Evolutionary conservation across 257 asterid species (phyloP).

Genomic region (Galeopsis tetrahit): DNA sequence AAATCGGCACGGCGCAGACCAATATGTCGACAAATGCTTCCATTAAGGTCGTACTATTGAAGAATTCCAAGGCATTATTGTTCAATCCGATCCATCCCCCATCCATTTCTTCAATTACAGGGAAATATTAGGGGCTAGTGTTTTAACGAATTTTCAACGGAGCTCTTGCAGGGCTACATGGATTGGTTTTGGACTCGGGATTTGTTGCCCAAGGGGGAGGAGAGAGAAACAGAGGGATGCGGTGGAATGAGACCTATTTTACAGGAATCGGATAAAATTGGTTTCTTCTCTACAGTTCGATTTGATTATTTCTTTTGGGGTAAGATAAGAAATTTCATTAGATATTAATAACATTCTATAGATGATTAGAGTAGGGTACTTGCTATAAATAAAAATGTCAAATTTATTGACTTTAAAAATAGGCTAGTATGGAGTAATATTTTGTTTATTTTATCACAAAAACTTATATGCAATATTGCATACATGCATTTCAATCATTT

Average conservation of each 20-base stretch:
- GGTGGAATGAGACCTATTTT: slow-evolving; percentile 33
- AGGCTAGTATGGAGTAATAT: too few relatives aligned
- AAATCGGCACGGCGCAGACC: slow-evolving; percentile 88
- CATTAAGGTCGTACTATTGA: slow-evolving; percentile 61
- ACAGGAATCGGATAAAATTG: slow-evolving; percentile 38
- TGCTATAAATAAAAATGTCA: not conserved
- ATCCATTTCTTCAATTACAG: slow-evolving; percentile 53
- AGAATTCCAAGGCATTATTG: slow-evolving; percentile 44
- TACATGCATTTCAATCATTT: too few relatives aligned
- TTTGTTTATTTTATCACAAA: too few relatives aligned
- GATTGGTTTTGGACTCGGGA: slow-evolving; percentile 36
- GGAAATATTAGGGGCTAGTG: slow-evolving; percentile 14
- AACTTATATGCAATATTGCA: too few relatives aligned
- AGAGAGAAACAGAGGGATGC: slow-evolving; percentile 30
- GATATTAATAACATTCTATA: not conserved
- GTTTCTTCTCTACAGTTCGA: slow-evolving; percentile 34
- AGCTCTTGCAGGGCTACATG: slow-evolving; percentile 37
- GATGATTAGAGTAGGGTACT: not conserved
- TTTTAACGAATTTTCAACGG: not conserved
- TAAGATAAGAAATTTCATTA: not conserved
- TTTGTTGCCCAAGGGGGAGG: slow-evolving; percentile 11
- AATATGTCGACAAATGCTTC: slow-evolving; percentile 93
- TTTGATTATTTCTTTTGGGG: not conserved
- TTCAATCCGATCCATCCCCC: slow-evolving; percentile 58
- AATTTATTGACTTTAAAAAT: not conserved